Percentiles rank a stretch among this genome's conserved stretches.
Evolutionary conservation across 352 stramenopile genomes (phyloP).

Genomic region (Pythium dissimile): DNA sequence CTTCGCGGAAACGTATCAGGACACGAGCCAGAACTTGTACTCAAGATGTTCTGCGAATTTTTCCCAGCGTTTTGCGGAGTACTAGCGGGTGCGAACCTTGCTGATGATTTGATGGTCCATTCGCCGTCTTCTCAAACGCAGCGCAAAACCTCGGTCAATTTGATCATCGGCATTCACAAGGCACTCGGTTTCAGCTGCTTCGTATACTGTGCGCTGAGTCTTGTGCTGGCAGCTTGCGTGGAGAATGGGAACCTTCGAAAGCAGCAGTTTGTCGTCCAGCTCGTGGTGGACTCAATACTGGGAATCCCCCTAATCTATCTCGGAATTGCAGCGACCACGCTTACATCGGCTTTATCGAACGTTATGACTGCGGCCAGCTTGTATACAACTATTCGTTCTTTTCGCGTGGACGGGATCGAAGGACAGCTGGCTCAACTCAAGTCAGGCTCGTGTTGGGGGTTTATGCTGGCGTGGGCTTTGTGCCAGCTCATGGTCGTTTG

Average conservation of each 20-base stretch:
- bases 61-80: slow-evolving; percentile 46
- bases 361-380: slow-evolving; percentile 28
- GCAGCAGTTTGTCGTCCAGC: slow-evolving; percentile 34
- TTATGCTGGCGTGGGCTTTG: slow-evolving; percentile 29
- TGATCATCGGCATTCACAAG: slow-evolving; percentile 42
- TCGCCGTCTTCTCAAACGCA: not conserved
- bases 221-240: slow-evolving; percentile 32
- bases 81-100: slow-evolving; percentile 32
- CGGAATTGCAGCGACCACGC: slow-evolving; percentile 35
- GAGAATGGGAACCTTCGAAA: slow-evolving; percentile 26
- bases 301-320: slow-evolving; percentile 41
- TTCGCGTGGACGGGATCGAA: not conserved
- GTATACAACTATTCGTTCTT: not conserved
- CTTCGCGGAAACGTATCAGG: slow-evolving; percentile 28
- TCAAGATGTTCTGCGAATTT: slow-evolving; percentile 39
- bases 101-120: slow-evolving; percentile 18
- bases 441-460: not conserved
- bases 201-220: slow-evolving; percentile 28
- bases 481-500: slow-evolving; percentile 32
- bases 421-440: not conserved
- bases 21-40: slow-evolving; percentile 10
- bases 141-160: slow-evolving; percentile 11
- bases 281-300: slow-evolving; percentile 43
- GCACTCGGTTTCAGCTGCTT: slow-evolving; percentile 34
- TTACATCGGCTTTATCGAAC: slow-evolving; percentile 49